A percentile compares a stretch with the other conserved stretches of the same genome.
phyloP scores from a whole-genome alignment of 2,329 filamentous ascomycete genomes.

The Decorospora gaudefroyi region DNA sequence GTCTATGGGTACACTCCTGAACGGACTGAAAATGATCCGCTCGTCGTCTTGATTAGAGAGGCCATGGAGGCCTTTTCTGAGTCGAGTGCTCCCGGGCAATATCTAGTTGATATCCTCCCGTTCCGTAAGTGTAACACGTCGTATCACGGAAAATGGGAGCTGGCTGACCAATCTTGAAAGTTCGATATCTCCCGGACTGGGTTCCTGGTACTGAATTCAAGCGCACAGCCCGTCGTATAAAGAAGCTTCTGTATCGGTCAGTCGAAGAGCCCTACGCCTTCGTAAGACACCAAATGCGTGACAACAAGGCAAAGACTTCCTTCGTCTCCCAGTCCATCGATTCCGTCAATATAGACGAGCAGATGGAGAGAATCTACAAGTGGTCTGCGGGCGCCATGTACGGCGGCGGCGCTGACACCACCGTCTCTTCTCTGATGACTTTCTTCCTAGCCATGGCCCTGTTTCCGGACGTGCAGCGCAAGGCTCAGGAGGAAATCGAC shows the following conservation, averaged over 20 bases:
- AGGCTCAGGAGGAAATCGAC: constrained; percentile 1
- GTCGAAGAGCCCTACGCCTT: constrained; percentile 52
- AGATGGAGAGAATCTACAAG: constrained; percentile 46
- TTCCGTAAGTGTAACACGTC: constrained; percentile 35
- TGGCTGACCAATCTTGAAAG: constrained; percentile 4
- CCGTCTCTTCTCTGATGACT: constrained; percentile 47
- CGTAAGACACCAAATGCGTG: constrained; percentile 49
- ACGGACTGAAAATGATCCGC: constrained; percentile 47
- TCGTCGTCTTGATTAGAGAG: constrained; percentile 51
- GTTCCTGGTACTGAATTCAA: constrained; percentile 49
- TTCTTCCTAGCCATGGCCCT: constrained; percentile 60
- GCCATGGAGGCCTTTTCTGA: constrained; percentile 50
- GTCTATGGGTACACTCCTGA: constrained; percentile 53
- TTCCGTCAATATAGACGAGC: constrained; percentile 31
- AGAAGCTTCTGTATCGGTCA: constrained; percentile 31
- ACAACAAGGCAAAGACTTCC: constrained; percentile 39
- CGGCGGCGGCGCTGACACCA: constrained; percentile 52
- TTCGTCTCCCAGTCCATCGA: constrained; percentile 50
- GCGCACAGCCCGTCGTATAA: constrained; percentile 25
- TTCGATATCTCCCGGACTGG: constrained; percentile 53
- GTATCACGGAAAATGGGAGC: neutral
- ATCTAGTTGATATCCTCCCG: constrained; percentile 55
- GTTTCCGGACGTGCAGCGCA: constrained; percentile 41
- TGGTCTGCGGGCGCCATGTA: constrained; percentile 53
- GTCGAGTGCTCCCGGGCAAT: constrained; percentile 51